Conservation (phyloP, 129 eudicot species). For the Saposhnikovia divaricata region DNA sequence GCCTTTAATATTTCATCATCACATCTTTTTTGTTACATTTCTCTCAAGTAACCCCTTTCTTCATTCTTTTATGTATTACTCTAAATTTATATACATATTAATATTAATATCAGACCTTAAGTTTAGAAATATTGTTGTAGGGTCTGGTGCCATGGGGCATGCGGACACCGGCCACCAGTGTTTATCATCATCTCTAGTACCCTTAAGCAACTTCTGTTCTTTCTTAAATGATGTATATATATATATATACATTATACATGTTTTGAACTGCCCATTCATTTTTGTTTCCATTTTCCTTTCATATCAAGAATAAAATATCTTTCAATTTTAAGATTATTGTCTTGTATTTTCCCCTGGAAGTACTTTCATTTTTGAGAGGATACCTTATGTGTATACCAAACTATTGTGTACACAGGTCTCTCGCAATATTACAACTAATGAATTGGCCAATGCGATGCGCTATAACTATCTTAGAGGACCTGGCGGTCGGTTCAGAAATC, state of each 20-base stretch:
- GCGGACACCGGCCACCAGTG: background rate
- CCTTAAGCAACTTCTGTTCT: background rate
- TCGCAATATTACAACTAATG: constrained; percentile 90
- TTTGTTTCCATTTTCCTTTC: background rate
- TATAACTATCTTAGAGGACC: constrained; percentile 95
- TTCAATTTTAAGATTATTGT: background rate
- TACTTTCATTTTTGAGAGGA: background rate
- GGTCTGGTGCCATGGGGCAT: background rate
- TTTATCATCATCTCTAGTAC: background rate
- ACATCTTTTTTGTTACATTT: background rate
- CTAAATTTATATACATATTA: background rate
- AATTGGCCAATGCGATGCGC: constrained; percentile 77
- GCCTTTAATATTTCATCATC: background rate
- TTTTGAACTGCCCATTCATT: background rate
- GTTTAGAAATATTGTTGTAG: background rate
- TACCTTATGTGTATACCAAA: background rate
- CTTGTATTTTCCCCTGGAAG: no score
- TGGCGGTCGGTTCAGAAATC: constrained; percentile 77
- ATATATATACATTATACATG: background rate
- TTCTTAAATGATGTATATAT: background rate
- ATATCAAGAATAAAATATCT: background rate
- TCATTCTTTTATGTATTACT: background rate
- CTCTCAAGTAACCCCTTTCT: background rate
- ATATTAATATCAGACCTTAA: background rate
- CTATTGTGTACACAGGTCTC: constrained; percentile 46